Conservation (phyloP, 176 grass and related monocot species). For the Phoenix roebelenii region DNA sequence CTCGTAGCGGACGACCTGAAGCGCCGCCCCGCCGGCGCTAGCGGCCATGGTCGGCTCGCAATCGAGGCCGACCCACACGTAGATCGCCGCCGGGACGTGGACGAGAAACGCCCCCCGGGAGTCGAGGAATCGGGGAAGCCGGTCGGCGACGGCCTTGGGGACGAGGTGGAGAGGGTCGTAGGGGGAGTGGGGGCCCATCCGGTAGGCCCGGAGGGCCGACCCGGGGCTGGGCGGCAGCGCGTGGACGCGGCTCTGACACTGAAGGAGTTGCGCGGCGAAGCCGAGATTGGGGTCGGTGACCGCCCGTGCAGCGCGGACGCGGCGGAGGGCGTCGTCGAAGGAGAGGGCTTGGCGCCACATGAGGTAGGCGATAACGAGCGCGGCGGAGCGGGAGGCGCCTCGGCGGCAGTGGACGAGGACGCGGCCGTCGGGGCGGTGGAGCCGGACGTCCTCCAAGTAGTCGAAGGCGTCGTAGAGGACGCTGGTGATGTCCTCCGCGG, state of each 20-base stretch:
- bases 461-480: slow-evolving; percentile 49
- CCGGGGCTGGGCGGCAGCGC: slow-evolving; percentile 25
- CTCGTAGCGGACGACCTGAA: slow-evolving; percentile 37
- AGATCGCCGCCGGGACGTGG: slow-evolving; percentile 27
- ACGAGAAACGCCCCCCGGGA: slow-evolving; percentile 38
- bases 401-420: slow-evolving; percentile 39
- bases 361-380: slow-evolving; percentile 41
- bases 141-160: slow-evolving; percentile 20
- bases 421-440: slow-evolving; percentile 20
- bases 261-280: slow-evolving; percentile 41
- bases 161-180: slow-evolving; percentile 39
- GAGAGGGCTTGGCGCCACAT: slow-evolving; percentile 39
- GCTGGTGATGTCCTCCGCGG: slow-evolving; percentile 36
- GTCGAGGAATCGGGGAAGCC: slow-evolving; percentile 18
- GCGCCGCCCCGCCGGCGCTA: slow-evolving; percentile 18
- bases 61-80: slow-evolving; percentile 33
- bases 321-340: slow-evolving; percentile 35
- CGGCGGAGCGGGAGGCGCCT: slow-evolving; percentile 36
- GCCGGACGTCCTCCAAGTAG: slow-evolving; percentile 32
- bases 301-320: slow-evolving; percentile 25
- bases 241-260: slow-evolving; percentile 24
- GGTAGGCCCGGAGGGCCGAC: slow-evolving; percentile 20
- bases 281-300: slow-evolving; percentile 41
- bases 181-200: slow-evolving; percentile 40
- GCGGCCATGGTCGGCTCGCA: slow-evolving; percentile 33